A percentile compares a stretch with the other conserved stretches of the same genome.
These are phyloP conservation scores for Tylopilus vinaceipallidus DNA, from an alignment of 768 basidiomycete genomes.

Conservation along the genomic window DNA sequence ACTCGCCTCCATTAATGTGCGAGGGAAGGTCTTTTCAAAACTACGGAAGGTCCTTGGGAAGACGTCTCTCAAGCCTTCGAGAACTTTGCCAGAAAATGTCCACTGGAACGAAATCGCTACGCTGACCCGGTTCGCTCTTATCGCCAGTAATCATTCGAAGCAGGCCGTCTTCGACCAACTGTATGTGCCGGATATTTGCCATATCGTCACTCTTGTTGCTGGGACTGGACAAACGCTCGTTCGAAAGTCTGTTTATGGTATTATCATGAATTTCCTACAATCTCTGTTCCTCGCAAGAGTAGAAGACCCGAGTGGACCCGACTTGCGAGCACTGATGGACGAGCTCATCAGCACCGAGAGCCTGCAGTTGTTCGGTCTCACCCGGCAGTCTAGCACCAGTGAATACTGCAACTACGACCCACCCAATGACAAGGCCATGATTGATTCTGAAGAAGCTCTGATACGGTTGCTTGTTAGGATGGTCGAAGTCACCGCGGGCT, in stretches of 20 bases:
- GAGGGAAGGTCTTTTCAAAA: conserved; percentile 75
- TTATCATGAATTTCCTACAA: conserved; percentile 80
- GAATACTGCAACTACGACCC: conserved; percentile 65
- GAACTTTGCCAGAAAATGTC: conserved; percentile 62
- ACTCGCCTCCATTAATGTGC: conserved; percentile 71
- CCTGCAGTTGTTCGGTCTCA: conserved; percentile 72
- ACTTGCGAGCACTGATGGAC: conserved; percentile 61
- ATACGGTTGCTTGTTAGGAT: conserved; percentile 60
- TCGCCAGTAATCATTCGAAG: conserved; percentile 66
- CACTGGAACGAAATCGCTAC: conserved; percentile 84
- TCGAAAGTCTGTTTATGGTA: conserved; percentile 79
- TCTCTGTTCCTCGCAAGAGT: conserved; percentile 60
- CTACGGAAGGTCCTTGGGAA: conserved; percentile 80
- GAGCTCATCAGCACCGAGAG: conserved; percentile 55
- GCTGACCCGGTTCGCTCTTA: conserved; percentile 69
- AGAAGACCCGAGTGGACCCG: conserved; percentile 57
- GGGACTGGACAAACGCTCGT: conserved; percentile 72
- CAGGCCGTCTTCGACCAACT: conserved; percentile 67
- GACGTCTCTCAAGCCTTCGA: conserved; percentile 62
- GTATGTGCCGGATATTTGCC: conserved; percentile 79
- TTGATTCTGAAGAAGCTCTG: conserved; percentile 68
- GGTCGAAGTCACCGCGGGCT: conserved; percentile 62
- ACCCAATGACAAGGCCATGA: conserved; percentile 46
- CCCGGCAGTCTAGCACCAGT: conserved; percentile 57
- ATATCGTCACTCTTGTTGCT: conserved; percentile 75